These are phyloP conservation scores for Ramaria sp. DNA, from an alignment of 768 basidiomycete species.

Conservation along the genomic window DNA sequence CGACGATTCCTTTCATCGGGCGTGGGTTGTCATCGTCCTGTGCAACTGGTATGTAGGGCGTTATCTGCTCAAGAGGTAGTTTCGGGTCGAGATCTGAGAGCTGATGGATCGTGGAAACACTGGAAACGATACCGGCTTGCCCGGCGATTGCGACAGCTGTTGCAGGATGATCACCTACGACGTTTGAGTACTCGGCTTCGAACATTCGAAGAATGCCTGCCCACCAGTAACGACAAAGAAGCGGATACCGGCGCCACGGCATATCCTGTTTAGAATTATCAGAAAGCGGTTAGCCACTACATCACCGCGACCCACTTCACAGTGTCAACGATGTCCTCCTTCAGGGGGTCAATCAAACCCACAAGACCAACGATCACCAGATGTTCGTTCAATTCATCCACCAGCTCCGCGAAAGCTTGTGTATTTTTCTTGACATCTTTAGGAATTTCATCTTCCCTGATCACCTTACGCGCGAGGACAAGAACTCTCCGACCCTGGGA, in stretches of 20 bases:
- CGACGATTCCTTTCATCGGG: slow-evolving; percentile 25
- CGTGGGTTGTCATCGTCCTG: slow-evolving; percentile 23
- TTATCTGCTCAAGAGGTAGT: slow-evolving; percentile 12
- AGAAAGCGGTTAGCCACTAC: background rate
- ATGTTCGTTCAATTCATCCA: slow-evolving; percentile 31
- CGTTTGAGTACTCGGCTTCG: background rate
- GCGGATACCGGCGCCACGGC: slow-evolving; percentile 46
- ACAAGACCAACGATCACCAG: slow-evolving; percentile 47
- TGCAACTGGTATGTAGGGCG: slow-evolving; percentile 4
- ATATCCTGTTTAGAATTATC: slow-evolving; percentile 19
- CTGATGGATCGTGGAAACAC: slow-evolving; percentile 24
- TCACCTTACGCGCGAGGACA: slow-evolving; percentile 36
- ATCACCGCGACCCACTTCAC: slow-evolving; percentile 17
- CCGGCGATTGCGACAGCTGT: slow-evolving; percentile 55
- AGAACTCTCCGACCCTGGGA: slow-evolving; percentile 51
- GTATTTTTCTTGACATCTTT: slow-evolving; percentile 19
- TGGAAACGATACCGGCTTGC: slow-evolving; percentile 45
- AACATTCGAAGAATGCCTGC: background rate
- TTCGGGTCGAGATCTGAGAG: slow-evolving; percentile 26
- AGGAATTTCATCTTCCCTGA: slow-evolving; percentile 23
- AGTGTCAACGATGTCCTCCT: slow-evolving; percentile 41
- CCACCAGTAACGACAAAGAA: slow-evolving; percentile 53
- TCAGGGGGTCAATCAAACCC: slow-evolving; percentile 51
- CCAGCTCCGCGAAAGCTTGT: slow-evolving; percentile 31
- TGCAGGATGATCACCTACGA: slow-evolving; percentile 39